A percentile compares a stretch with the other conserved stretches of the same genome.
phyloP scores from a whole-genome alignment of 1,139 yeast genomes.

The Keqinozyma sinolaborantium region DNA sequence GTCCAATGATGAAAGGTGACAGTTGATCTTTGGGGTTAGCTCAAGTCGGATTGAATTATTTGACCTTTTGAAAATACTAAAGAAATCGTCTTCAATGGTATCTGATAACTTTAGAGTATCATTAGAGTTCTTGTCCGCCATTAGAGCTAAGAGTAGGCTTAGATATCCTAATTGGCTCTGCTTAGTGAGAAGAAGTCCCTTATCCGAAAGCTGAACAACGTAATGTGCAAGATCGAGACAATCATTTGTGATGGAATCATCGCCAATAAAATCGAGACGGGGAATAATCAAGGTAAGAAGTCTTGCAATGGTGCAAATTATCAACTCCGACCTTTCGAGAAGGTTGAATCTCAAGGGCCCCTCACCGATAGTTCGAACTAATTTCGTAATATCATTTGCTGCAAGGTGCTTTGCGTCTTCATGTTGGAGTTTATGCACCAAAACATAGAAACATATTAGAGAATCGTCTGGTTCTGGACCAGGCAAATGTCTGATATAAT shows the following conservation, averaged over 20 bases:
- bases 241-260: background rate
- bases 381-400: slow-evolving; percentile 2
- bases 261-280: background rate
- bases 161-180: background rate
- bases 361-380: background rate
- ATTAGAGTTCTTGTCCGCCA: background rate
- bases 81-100: background rate
- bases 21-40: slow-evolving; percentile 7
- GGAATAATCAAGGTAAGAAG: background rate
- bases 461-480: background rate
- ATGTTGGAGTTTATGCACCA: slow-evolving; percentile 3
- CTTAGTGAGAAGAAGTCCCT: background rate
- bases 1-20: slow-evolving; percentile 3
- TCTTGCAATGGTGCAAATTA: background rate
- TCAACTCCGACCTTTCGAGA: background rate
- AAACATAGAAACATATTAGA: slow-evolving; percentile 4
- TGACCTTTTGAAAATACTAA: slow-evolving; percentile 8
- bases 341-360: background rate
- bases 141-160: background rate
- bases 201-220: background rate
- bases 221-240: background rate
- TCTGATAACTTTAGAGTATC: background rate
- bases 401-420: background rate
- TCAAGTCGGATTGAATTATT: slow-evolving; percentile 17
- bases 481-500: background rate